A percentile compares a stretch with the other conserved stretches of the same genome.
phyloP scores from a whole-genome alignment of 1,284 basidiomycete genomes.

The Pisolithus thermaeus region DNA sequence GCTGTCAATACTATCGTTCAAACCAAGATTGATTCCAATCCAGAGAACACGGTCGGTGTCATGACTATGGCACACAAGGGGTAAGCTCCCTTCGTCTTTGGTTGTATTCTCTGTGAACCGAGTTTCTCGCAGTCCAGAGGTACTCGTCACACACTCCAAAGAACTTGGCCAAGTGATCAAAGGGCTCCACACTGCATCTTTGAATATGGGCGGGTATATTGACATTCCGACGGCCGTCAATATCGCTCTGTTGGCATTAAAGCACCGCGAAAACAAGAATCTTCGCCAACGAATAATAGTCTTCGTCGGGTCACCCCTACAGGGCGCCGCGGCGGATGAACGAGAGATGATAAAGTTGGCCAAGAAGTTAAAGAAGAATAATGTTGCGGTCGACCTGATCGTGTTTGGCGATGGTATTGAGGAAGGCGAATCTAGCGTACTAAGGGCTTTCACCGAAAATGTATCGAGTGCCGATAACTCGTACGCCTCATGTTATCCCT shows the following conservation, averaged over 20 bases:
- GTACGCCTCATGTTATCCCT: conserved; percentile 38
- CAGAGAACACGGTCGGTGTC: conserved; percentile 94
- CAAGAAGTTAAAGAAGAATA: conserved; percentile 99
- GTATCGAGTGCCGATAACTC: conserved; percentile 79
- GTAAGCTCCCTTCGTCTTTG: conserved; percentile 39
- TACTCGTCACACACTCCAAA: conserved; percentile 93
- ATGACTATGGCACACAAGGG: conserved; percentile 98
- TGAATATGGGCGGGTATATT: conserved; percentile 72
- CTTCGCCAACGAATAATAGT: conserved; percentile 92
- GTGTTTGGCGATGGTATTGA: conserved; percentile 74
- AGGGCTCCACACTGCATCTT: conserved; percentile 66
- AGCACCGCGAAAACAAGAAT: conserved; percentile 98
- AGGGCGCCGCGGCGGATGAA: conserved; percentile 61
- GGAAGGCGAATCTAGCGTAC: conserved; percentile 55
- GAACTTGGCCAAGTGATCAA: conserved; percentile 90
- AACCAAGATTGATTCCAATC: conserved; percentile 92
- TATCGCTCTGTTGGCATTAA: conserved; percentile 92
- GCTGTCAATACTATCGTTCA: conserved; percentile 89
- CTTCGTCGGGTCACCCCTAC: conserved; percentile 86
- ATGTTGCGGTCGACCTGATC: conserved; percentile 91
- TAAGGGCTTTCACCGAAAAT: conserved; percentile 74
- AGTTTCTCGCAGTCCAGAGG: conserved; percentile 68
- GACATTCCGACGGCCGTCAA: conserved; percentile 89
- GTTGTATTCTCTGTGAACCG: not conserved
- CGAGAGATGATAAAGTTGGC: conserved; percentile 82